A percentile compares a stretch with the other conserved stretches of the same genome.
Evolutionary conservation across 805 yeast genomes (phyloP).

Genomic region (Starmera quercuum): DNA sequence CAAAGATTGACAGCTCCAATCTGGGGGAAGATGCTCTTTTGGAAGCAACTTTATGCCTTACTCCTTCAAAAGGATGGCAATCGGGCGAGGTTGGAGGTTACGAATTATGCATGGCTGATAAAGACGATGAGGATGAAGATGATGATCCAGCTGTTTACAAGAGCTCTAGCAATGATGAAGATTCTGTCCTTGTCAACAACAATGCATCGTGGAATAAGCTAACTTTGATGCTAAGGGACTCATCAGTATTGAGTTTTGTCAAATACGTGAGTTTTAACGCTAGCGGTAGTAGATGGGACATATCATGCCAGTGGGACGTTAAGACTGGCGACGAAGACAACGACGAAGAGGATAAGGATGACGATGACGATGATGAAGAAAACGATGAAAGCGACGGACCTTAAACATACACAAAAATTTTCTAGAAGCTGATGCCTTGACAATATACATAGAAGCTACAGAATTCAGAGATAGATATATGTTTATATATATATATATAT

Average conservation of each 20-base stretch:
- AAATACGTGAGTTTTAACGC: conserved; percentile 88
- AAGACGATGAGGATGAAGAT: conserved; percentile 36
- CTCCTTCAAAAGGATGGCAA: conserved; percentile 82
- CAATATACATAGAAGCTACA: background rate
- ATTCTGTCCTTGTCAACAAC: conserved; percentile 68
- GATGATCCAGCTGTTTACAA: conserved; percentile 86
- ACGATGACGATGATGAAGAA: conserved; percentile 2
- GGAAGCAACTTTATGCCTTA: conserved; percentile 76
- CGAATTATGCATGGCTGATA: conserved; percentile 74
- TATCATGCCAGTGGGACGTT: conserved; percentile 73
- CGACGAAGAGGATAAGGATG: conserved; percentile 13
- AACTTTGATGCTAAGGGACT: conserved; percentile 72
- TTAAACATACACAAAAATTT: conserved; percentile 4
- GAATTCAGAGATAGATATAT: background rate
- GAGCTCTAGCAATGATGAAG: conserved; percentile 50
- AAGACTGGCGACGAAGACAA: conserved; percentile 31
- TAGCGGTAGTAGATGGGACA: conserved; percentile 89
- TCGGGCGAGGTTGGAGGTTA: conserved; percentile 92
- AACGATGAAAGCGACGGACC: conserved; percentile 3
- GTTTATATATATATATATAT: conserved; percentile 1
- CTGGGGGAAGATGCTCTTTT: conserved; percentile 33
- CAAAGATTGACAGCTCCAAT: conserved; percentile 38
- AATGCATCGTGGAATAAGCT: conserved; percentile 83
- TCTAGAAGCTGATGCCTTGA: background rate
- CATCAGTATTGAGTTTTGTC: conserved; percentile 80